These are phyloP conservation scores for Backusella psychrophila DNA, from an alignment of 192 early-diverging fungal genomes.

Conservation along the genomic window DNA sequence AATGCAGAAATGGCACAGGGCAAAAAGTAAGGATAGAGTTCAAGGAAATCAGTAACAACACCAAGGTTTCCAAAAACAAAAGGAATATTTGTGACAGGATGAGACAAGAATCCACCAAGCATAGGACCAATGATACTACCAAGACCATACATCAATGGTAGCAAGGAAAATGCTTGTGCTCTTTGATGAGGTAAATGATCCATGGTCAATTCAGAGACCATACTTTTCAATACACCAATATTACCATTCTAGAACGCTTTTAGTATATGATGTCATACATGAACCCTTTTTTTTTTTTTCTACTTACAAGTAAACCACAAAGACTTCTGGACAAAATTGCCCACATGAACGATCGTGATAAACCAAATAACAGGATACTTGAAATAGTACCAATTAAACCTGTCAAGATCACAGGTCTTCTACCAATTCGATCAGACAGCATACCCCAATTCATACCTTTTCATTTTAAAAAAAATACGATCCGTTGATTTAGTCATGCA, in stretches of 20 bases:
- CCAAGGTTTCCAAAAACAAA: constrained; percentile 39
- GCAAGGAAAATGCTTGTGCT: constrained; percentile 57
- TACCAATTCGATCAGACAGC: constrained; percentile 70
- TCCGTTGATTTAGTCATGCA: not conserved
- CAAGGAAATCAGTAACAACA: constrained; percentile 42
- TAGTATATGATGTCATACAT: not conserved
- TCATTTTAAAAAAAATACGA: not conserved
- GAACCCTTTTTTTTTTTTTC: not conserved
- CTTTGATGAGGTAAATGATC: constrained; percentile 53
- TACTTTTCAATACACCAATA: constrained; percentile 65
- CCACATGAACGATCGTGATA: constrained; percentile 46
- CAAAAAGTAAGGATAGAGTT: constrained; percentile 64
- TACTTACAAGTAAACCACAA: constrained; percentile 50
- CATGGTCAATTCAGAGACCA: constrained; percentile 74
- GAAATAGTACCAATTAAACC: constrained; percentile 69
- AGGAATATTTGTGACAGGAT: constrained; percentile 63
- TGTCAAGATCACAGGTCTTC: constrained; percentile 64
- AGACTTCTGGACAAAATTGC: constrained; percentile 53
- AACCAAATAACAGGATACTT: constrained; percentile 63
- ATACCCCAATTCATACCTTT: constrained; percentile 56
- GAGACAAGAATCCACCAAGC: constrained; percentile 62
- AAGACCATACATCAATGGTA: constrained; percentile 62
- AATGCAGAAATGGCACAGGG: constrained; percentile 62
- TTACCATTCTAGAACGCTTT: constrained; percentile 50
- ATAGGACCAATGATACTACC: constrained; percentile 57